These are phyloP conservation scores for Penicillium samsonianum DNA, from an alignment of 495 filamentous ascomycete genomes.

Conservation along the genomic window DNA sequence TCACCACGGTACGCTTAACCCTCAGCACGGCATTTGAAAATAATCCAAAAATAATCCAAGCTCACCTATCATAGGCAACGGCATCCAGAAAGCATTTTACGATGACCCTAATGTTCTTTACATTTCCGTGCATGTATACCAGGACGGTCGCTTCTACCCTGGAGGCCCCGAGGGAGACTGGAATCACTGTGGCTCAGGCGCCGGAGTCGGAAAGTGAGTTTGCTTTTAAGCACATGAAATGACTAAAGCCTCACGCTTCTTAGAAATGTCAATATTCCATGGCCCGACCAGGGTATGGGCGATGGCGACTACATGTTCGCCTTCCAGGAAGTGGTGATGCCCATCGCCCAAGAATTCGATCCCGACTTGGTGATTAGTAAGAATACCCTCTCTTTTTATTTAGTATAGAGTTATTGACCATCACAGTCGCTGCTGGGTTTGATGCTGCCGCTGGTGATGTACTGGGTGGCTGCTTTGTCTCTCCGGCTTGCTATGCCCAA, in stretches of 20 bases:
- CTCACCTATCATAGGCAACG: conserved; percentile 67
- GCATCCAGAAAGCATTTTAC: conserved; percentile 95
- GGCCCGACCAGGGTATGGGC: conserved; percentile 89
- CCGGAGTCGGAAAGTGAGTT: conserved; percentile 67
- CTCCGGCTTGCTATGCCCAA: conserved; percentile 88
- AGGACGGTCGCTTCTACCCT: conserved; percentile 83
- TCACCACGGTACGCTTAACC: conserved; percentile 54
- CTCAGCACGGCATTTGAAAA: background rate
- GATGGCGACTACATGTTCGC: conserved; percentile 96
- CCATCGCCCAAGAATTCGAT: conserved; percentile 87
- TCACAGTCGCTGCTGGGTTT: conserved; percentile 83
- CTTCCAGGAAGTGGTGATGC: conserved; percentile 97
- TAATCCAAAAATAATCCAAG: background rate
- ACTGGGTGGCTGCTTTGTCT: conserved; percentile 87
- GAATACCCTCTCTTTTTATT: conserved; percentile 10
- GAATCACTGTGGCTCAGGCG: conserved; percentile 70
- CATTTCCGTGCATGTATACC: conserved; percentile 91
- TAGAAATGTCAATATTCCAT: conserved; percentile 94
- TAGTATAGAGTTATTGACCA: conserved; percentile 12
- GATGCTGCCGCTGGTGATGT: conserved; percentile 93
- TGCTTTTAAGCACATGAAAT: background rate
- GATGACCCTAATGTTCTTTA: conserved; percentile 93
- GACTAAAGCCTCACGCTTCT: background rate
- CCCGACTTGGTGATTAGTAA: conserved; percentile 87
- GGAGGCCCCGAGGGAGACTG: conserved; percentile 71